phyloP scores from a whole-genome alignment of 73 alveolate genomes.

The Tetrahymena borealis region DNA sequence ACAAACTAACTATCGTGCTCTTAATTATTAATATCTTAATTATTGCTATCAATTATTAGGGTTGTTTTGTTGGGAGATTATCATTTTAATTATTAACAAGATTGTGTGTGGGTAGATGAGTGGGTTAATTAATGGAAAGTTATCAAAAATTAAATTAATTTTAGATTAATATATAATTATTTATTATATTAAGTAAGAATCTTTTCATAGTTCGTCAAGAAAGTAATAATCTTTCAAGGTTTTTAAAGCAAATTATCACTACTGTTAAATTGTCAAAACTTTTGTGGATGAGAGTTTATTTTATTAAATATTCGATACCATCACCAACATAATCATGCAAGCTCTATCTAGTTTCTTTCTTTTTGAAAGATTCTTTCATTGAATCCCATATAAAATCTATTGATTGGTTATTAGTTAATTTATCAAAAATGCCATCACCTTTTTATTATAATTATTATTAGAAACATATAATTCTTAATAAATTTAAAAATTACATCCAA shows the following conservation, averaged over 20 bases:
- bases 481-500: conserved; percentile 52
- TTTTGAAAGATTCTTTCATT: neutral
- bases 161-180: too few species aligned
- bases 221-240: conserved; percentile 21
- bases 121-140: too few species aligned
- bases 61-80: too few species aligned
- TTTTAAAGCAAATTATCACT: conserved; percentile 52
- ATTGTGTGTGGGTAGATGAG: too few species aligned
- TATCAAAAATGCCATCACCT: conserved; percentile 76
- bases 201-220: too few species aligned
- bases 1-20: too few species aligned
- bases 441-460: neutral
- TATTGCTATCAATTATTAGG: too few species aligned
- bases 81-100: too few species aligned
- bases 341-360: conserved; percentile 8
- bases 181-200: too few species aligned
- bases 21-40: too few species aligned
- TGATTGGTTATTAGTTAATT: conserved; percentile 55
- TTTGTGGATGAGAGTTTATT: conserved; percentile 71
- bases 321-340: conserved; percentile 85
- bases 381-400: conserved; percentile 55
- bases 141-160: too few species aligned
- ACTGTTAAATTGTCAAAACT: conserved; percentile 68
- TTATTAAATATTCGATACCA: conserved; percentile 88
- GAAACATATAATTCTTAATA: too few species aligned